phyloP scores from a whole-genome alignment of 805 yeast genomes.

The Saturnispora sanitii region DNA sequence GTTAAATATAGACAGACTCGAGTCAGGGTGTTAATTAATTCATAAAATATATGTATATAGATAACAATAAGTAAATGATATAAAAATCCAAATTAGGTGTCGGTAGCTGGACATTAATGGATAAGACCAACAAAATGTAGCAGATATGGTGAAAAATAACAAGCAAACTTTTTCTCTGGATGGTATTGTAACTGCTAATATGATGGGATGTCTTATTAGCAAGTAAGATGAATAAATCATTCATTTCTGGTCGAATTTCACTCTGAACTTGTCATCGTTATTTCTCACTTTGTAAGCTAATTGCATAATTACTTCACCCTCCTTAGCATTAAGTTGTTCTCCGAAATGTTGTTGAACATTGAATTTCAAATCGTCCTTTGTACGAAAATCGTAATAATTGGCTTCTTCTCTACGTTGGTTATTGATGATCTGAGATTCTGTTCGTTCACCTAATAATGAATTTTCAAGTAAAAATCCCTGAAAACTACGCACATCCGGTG shows the following conservation, averaged over 20 bases:
- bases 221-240: no score
- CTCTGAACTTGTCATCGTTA: slow-evolving; percentile 35
- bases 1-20: no score
- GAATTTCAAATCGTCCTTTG: slow-evolving; percentile 20
- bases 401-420: slow-evolving; percentile 19
- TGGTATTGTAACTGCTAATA: no score
- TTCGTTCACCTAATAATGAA: slow-evolving; percentile 64
- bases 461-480: slow-evolving; percentile 57
- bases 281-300: slow-evolving; percentile 79
- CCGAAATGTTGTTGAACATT: slow-evolving; percentile 48
- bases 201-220: no score
- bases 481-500: slow-evolving; percentile 53
- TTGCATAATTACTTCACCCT: slow-evolving; percentile 78
- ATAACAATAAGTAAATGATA: no score
- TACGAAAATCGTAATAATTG: slow-evolving; percentile 25
- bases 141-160: no score
- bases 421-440: slow-evolving; percentile 30
- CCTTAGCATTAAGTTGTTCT: slow-evolving; percentile 46
- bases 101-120: no score
- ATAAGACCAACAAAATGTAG: no score
- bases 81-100: no score
- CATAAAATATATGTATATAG: no score
- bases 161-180: no score
- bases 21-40: no score
- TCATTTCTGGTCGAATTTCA: slow-evolving; percentile 26